Base-by-base conservation (phyloP, 768 basidiomycete genomes). In the Trametes elegans region DNA sequence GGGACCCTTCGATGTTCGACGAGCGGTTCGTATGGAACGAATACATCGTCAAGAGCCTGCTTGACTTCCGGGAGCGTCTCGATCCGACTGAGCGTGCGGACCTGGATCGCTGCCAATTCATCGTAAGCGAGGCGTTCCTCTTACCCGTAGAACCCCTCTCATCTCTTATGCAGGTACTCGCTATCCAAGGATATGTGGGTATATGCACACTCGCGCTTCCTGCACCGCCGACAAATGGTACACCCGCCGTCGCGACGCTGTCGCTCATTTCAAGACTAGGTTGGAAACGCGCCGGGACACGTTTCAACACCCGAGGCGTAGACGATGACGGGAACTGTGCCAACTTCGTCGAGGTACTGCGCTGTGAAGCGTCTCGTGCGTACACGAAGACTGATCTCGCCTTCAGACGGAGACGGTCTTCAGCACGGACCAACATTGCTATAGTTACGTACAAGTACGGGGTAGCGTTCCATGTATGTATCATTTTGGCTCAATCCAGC, bases 271-370 rank as follows among this genome's bases (percentile, higher is more conserved):
- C 90, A 11, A 78, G 97, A 35, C 78, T 98, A 5, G 88, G 94
- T 9, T 95, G 91, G 87, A 95, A 93, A 72, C 80, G 96, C 60
- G 95, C 97, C 23, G 97, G 97, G 3, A 98, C 97, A 18, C 83
- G 97, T 34, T 99, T 98, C 75, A 98, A 97, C 68, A 94, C 94
- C 11, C 82, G 96, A 54, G 96, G 96, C 2, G 90, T 98, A 9
- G 95, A 98, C 66, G 95, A 97, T 67, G 90, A 94, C 60, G 93
- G 95, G 32, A 86, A 94, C 66, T 88, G 87, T 27, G 96, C 96
- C 28, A 98, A 98, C 66, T 98, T 97, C 70, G 96, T 96, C 7
- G 97, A 99, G 82, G 92, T 85, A 62, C 23, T 34, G 13, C n/a
- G 24, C 28, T 28, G 36, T 24, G 26, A 26, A 46, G 39, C 11